Percentiles rank a stretch among this genome's conserved stretches.
These are phyloP conservation scores for Echria macrotheca DNA, from an alignment of 495 filamentous ascomycete species.

Conservation along the genomic window DNA sequence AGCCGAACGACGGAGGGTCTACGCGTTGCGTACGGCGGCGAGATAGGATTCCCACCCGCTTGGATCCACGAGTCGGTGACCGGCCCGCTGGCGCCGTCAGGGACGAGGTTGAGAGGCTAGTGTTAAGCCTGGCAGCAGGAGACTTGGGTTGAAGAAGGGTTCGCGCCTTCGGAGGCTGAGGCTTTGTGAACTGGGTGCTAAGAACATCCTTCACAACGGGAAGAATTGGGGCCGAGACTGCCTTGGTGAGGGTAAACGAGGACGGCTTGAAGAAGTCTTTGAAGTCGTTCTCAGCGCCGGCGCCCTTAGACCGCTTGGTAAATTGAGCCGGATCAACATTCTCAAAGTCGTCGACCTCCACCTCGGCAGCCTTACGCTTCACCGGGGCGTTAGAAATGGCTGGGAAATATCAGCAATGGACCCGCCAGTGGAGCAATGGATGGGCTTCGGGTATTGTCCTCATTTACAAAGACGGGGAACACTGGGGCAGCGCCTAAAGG, in stretches of 20 bases:
- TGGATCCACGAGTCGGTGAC: conserved; percentile 52
- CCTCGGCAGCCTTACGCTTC: conserved; percentile 45
- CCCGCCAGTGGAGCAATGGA: not conserved
- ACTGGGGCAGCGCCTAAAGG: too few species aligned
- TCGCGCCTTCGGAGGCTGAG: conserved; percentile 37
- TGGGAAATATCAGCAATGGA: conserved; percentile 19
- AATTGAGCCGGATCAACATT: conserved; percentile 72
- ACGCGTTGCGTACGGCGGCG: conserved; percentile 56
- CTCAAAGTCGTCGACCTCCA: conserved; percentile 59
- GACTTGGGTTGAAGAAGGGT: conserved; percentile 42
- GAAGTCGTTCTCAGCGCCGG: conserved; percentile 35
- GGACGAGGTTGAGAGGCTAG: conserved; percentile 35
- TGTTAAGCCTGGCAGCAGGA: conserved; percentile 38
- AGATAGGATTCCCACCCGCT: conserved; percentile 58
- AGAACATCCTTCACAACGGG: conserved; percentile 22
- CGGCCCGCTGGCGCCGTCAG: conserved; percentile 56
- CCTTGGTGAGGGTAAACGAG: conserved; percentile 39
- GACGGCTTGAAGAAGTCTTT: conserved; percentile 49
- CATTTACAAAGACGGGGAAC: too few species aligned
- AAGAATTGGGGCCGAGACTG: conserved; percentile 27
- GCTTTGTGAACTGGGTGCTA: conserved; percentile 26
- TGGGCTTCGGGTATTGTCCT: too few species aligned
- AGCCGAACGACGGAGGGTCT: conserved; percentile 49
- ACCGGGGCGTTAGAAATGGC: conserved; percentile 32
- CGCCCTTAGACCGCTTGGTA: conserved; percentile 66